phyloP scores from a whole-genome alignment of 2,329 filamentous ascomycete genomes.

The Claviceps africana region DNA sequence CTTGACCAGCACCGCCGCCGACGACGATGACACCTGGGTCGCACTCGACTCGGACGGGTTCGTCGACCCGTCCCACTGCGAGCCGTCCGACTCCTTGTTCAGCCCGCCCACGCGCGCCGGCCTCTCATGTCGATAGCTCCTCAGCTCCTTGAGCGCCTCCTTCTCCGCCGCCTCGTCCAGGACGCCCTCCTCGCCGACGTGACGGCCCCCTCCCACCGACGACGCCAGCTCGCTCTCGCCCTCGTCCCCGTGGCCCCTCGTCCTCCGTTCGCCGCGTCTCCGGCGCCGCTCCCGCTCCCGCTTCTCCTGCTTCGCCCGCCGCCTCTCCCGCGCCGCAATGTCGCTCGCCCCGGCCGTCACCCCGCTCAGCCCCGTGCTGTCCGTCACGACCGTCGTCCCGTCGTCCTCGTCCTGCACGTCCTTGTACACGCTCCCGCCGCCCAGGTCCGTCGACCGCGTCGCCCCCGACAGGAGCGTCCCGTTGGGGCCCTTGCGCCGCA shows the following conservation, averaged over 20 bases:
- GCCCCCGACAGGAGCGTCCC: conserved; percentile 74
- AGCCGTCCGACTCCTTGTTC: conserved; percentile 69
- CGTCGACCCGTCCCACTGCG: conserved; percentile 60
- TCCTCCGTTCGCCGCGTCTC: conserved; percentile 6
- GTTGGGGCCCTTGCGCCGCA: conserved; percentile 78
- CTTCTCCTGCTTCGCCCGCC: conserved; percentile 38
- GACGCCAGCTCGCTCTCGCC: too few species aligned
- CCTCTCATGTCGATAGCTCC: conserved; percentile 75
- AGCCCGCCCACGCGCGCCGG: conserved; percentile 77
- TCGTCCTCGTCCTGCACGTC: conserved; percentile 45
- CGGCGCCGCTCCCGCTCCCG: conserved; percentile 25
- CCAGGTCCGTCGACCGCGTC: conserved; percentile 67
- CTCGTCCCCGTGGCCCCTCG: conserved; percentile 27
- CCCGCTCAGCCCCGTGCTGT: conserved; percentile 33
- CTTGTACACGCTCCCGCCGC: conserved; percentile 76
- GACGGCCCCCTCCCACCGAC: too few species aligned
- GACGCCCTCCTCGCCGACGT: conserved; percentile 43
- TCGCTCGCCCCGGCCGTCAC: conserved; percentile 45
- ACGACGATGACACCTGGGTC: conserved; percentile 33
- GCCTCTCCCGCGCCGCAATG: conserved; percentile 39
- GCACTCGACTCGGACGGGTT: conserved; percentile 53
- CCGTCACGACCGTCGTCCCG: conserved; percentile 31
- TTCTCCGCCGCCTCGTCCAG: conserved; percentile 53
- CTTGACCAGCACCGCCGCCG: conserved; percentile 41
- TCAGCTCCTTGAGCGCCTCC: conserved; percentile 53